Percentiles rank a stretch among this genome's conserved stretches.
Evolutionary conservation across 2,329 filamentous ascomycete genomes (phyloP).

Genomic region (Arachnomyces sp.): DNA sequence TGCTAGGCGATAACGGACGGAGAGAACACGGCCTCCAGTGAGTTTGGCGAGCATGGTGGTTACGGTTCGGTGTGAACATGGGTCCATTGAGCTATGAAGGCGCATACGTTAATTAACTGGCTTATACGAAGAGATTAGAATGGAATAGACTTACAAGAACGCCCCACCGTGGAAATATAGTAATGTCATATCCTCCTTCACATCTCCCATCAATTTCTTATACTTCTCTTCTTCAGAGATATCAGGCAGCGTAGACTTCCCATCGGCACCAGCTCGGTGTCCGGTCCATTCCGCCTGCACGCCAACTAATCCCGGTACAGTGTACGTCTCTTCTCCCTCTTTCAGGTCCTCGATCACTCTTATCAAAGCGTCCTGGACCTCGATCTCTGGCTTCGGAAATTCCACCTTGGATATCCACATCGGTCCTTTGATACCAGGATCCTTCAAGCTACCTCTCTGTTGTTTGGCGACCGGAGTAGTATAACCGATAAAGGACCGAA

Average conservation of each 20-base stretch:
- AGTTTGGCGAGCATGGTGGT: slow-evolving; percentile 32
- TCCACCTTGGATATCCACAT: slow-evolving; percentile 74
- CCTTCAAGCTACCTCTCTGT: slow-evolving; percentile 57
- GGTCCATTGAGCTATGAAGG: slow-evolving; percentile 34
- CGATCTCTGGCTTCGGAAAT: slow-evolving; percentile 48
- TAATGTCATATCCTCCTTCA: slow-evolving; percentile 34
- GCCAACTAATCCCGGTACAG: slow-evolving; percentile 25
- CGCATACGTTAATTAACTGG: background rate
- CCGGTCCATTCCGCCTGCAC: slow-evolving; percentile 43
- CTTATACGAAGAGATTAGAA: background rate
- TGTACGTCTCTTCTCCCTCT: slow-evolving; percentile 30
- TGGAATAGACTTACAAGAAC: slow-evolving; percentile 31
- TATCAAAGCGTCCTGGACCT: slow-evolving; percentile 30
- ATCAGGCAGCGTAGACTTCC: slow-evolving; percentile 31
- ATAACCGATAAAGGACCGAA: slow-evolving; percentile 57
- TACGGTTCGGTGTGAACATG: slow-evolving; percentile 33
- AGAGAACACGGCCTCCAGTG: slow-evolving; percentile 34
- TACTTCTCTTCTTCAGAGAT: slow-evolving; percentile 39
- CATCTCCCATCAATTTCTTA: slow-evolving; percentile 30
- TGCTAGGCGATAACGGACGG: slow-evolving; percentile 41
- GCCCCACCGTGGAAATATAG: slow-evolving; percentile 43
- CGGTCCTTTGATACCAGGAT: slow-evolving; percentile 64
- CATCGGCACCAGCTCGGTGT: slow-evolving; percentile 31
- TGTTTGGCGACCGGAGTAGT: slow-evolving; percentile 50
- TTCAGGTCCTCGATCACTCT: slow-evolving; percentile 34